phyloP scores from a whole-genome alignment of 441 rosid genomes.

The Pelargonium fulgidum region DNA sequence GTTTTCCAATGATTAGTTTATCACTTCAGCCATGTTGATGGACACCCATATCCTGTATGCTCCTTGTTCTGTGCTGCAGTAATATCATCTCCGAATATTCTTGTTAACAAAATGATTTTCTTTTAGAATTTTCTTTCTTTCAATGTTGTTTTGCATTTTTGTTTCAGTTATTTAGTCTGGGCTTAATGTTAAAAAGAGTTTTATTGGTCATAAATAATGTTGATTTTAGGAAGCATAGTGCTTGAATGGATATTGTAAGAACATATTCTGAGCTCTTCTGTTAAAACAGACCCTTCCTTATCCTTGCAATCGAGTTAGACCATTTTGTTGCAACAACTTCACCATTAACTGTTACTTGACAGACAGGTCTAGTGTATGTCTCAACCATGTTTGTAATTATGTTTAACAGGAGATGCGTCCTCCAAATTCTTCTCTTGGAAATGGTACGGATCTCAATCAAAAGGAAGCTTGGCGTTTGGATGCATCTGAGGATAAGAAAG shows the following conservation, averaged over 20 bases:
- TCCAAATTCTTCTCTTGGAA: constrained; percentile 53
- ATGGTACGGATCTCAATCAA: constrained; percentile 43
- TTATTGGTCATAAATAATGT: background rate
- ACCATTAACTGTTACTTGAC: background rate
- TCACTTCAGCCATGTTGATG: constrained; percentile 1
- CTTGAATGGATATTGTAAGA: background rate
- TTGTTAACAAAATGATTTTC: background rate
- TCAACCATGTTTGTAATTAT: constrained; percentile 1
- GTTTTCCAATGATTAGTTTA: background rate
- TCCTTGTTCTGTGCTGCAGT: background rate
- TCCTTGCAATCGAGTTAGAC: background rate
- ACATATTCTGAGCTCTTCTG: background rate
- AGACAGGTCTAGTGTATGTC: background rate
- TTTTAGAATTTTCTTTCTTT: background rate
- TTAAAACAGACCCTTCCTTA: background rate
- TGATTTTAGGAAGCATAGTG: background rate
- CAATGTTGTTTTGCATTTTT: background rate
- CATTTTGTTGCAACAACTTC: background rate
- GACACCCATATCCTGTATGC: background rate
- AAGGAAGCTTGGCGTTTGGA: constrained; percentile 88
- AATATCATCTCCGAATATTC: background rate
- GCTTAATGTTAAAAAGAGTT: background rate
- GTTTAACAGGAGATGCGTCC: constrained; percentile 55
- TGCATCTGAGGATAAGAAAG: constrained; percentile 73
- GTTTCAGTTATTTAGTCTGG: background rate